A percentile compares a stretch with the other conserved stretches of the same genome.
Conservation (phyloP, 306 rosid genomes). For the Lathyrus sativus region DNA sequence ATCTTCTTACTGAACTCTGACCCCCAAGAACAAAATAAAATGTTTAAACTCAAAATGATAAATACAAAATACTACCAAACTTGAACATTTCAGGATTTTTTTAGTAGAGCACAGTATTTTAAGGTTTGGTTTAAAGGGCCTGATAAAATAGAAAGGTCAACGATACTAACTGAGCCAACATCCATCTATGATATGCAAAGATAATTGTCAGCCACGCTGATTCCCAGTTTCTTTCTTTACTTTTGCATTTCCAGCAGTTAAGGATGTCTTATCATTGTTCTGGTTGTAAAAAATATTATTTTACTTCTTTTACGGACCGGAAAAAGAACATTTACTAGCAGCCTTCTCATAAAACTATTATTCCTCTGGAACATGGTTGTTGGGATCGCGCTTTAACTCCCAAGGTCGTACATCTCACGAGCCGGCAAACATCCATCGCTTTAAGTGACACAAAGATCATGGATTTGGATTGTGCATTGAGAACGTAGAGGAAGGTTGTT, state of each 20-base stretch:
- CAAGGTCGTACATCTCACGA: too few species aligned
- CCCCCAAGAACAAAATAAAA: slow-evolving; percentile 6
- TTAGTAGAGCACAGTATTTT: slow-evolving; percentile 7
- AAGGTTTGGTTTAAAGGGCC: slow-evolving; percentile 3
- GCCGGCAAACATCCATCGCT: too few species aligned
- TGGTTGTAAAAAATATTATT: background rate
- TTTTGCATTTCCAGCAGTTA: slow-evolving; percentile 3
- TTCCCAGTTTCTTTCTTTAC: slow-evolving; percentile 11
- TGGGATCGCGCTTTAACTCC: too few species aligned
- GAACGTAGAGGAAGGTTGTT: too few species aligned
- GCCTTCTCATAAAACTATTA: background rate
- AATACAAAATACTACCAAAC: background rate
- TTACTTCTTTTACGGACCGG: background rate
- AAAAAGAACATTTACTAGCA: background rate
- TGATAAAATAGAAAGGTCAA: background rate
- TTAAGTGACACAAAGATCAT: too few species aligned
- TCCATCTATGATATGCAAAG: slow-evolving; percentile 21
- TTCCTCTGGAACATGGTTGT: background rate
- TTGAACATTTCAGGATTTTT: slow-evolving; percentile 14
- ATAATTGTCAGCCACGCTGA: slow-evolving; percentile 9
- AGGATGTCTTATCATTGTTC: background rate
- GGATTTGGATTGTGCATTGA: too few species aligned
- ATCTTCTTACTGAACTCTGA: background rate
- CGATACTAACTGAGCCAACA: slow-evolving; percentile 4
- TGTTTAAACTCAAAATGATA: background rate